These are phyloP conservation scores for Trichoderma sp. DNA, from an alignment of 2,329 filamentous ascomycete genomes.

Conservation along the genomic window DNA sequence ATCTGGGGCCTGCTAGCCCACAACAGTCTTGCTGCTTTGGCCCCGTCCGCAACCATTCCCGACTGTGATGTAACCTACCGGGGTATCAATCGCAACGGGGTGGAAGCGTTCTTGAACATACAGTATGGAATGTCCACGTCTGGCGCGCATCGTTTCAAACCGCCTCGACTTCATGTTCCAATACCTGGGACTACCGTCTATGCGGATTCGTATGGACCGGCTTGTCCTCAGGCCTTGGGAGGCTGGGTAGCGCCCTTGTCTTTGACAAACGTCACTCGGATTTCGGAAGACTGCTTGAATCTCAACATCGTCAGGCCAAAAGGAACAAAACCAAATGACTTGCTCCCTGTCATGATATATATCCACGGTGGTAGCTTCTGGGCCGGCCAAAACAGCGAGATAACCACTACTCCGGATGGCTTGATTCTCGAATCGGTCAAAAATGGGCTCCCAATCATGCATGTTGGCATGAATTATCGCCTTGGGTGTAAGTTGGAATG, in stretches of 20 bases:
- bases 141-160: slow-evolving; percentile 46
- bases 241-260: slow-evolving; percentile 31
- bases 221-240: slow-evolving; percentile 44
- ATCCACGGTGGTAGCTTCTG: slow-evolving; percentile 37
- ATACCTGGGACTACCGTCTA: slow-evolving; percentile 35
- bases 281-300: slow-evolving; percentile 40
- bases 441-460: slow-evolving; percentile 39
- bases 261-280: slow-evolving; percentile 37
- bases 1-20: not conserved
- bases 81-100: slow-evolving; percentile 43
- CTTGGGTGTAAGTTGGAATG: slow-evolving; percentile 23
- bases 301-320: slow-evolving; percentile 36
- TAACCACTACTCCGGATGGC: slow-evolving; percentile 42
- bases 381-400: slow-evolving; percentile 32
- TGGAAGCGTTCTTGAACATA: slow-evolving; percentile 49
- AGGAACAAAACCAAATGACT: slow-evolving; percentile 22
- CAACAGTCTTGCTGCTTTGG: not conserved
- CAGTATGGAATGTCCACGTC: slow-evolving; percentile 47
- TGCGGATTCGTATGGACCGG: slow-evolving; percentile 41
- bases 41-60: slow-evolving; percentile 23
- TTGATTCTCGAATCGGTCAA: slow-evolving; percentile 46
- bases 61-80: slow-evolving; percentile 37
- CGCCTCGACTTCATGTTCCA: slow-evolving; percentile 38
- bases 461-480: slow-evolving; percentile 37
- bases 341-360: slow-evolving; percentile 39